A percentile compares a stretch with the other conserved stretches of the same genome.
These are phyloP conservation scores for Phanerochaete sordida DNA, from an alignment of 768 basidiomycete species.

Conservation along the genomic window DNA sequence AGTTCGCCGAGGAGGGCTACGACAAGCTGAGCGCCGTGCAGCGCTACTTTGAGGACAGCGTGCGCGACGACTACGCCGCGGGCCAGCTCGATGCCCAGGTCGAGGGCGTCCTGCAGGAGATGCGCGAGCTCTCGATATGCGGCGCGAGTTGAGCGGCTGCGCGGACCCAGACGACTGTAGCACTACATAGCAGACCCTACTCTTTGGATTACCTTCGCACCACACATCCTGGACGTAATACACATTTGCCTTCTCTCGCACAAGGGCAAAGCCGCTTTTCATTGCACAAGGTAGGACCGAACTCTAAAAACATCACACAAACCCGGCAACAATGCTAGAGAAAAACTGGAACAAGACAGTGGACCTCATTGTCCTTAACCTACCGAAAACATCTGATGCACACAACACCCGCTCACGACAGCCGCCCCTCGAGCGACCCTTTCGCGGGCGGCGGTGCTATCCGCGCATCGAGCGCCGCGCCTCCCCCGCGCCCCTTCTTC, in stretches of 20 bases:
- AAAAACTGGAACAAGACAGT: too few species aligned
- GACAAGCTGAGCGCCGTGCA: constrained; percentile 96
- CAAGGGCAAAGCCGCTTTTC: background rate
- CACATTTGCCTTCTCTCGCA: background rate
- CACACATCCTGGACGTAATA: background rate
- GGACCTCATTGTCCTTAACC: too few species aligned
- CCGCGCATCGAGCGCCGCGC: background rate
- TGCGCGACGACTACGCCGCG: constrained; percentile 95
- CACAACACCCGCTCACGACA: background rate
- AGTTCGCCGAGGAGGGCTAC: constrained; percentile 97
- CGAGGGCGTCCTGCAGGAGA: constrained; percentile 93
- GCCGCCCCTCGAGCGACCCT: background rate
- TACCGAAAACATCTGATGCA: background rate
- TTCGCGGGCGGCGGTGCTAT: background rate
- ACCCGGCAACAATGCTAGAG: too few species aligned
- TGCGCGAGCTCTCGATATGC: constrained; percentile 94
- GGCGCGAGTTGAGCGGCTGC: constrained; percentile 41
- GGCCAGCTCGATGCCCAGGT: constrained; percentile 95
- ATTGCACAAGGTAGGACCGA: background rate
- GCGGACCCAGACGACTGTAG: background rate
- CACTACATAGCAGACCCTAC: background rate
- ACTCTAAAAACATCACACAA: too few species aligned
- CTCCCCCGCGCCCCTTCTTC: background rate
- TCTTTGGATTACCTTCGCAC: background rate
- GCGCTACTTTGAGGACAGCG: constrained; percentile 87